Conservation (phyloP, 2,329 filamentous ascomycete species). For the Shiraia sp. region DNA sequence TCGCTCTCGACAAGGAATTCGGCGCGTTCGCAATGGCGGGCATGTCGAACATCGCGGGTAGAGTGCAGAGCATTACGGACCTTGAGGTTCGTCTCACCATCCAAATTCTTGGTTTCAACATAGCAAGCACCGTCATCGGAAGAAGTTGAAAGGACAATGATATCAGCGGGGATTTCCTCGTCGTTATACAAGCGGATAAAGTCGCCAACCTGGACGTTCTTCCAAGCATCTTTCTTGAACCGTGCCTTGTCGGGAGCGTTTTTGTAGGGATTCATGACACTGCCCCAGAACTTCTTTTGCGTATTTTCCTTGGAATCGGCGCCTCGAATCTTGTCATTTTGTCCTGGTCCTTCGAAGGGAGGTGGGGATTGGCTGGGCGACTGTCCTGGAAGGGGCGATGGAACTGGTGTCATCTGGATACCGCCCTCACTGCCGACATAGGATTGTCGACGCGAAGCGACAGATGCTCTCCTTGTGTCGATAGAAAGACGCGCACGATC, state of each 20-base stretch:
- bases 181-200: constrained; percentile 96
- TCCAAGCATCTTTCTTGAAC: constrained; percentile 95
- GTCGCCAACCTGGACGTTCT: constrained; percentile 91
- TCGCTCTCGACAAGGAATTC: constrained; percentile 91
- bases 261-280: constrained; percentile 72
- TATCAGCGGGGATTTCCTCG: constrained; percentile 90
- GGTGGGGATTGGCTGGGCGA: constrained; percentile 32
- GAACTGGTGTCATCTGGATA: constrained; percentile 95
- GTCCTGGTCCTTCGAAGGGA: constrained; percentile 30
- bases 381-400: constrained; percentile 70
- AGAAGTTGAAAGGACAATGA: constrained; percentile 90
- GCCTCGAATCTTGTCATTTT: constrained; percentile 31
- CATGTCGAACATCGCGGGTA: constrained; percentile 80
- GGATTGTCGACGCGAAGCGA: constrained; percentile 58
- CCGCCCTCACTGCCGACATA: constrained; percentile 61
- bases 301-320: constrained; percentile 25
- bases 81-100: constrained; percentile 97
- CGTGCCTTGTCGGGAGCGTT: constrained; percentile 70
- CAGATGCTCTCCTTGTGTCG: constrained; percentile 64
- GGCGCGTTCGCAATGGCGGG: constrained; percentile 86
- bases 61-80: constrained; percentile 89
- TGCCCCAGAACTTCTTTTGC: constrained; percentile 63
- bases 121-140: constrained; percentile 95
- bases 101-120: constrained; percentile 96
- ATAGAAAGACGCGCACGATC: constrained; percentile 68